Conservation (phyloP, 768 basidiomycete species). For the Termitomyces sp. region DNA sequence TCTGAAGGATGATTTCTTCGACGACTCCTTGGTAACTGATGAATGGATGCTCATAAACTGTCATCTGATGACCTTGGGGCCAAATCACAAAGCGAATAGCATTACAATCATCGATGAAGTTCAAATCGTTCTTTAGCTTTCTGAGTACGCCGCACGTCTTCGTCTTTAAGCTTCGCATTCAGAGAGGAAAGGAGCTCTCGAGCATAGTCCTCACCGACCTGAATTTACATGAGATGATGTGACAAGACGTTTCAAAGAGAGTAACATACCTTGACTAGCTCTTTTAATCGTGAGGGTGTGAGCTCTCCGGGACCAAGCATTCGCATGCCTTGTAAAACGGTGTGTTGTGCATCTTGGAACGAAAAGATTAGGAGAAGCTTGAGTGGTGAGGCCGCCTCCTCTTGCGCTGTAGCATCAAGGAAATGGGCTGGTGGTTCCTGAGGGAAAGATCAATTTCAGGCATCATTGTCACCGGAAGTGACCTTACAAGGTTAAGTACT, state of each 20-base stretch:
- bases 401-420: conserved; percentile 66
- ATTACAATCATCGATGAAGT: conserved; percentile 14
- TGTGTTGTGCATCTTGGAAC: conserved; percentile 33
- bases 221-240: neutral
- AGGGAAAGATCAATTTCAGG: neutral
- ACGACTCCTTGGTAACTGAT: neutral
- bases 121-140: conserved; percentile 55
- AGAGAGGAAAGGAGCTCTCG: conserved; percentile 48
- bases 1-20: neutral
- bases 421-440: conserved; percentile 59
- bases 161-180: conserved; percentile 60
- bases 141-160: conserved; percentile 51
- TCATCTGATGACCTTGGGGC: neutral
- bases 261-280: conserved; percentile 46
- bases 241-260: neutral
- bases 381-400: conserved; percentile 63
- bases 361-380: conserved; percentile 62
- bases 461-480: neutral
- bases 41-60: neutral
- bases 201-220: conserved; percentile 69
- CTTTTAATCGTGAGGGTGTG: conserved; percentile 37
- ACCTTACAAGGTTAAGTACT: conserved; percentile 72
- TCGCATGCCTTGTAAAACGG: conserved; percentile 56
- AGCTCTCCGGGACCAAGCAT: conserved; percentile 60
- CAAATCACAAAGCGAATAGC: neutral